phyloP scores from a whole-genome alignment of 345 rosid genomes.

The Microcos paniculata region DNA sequence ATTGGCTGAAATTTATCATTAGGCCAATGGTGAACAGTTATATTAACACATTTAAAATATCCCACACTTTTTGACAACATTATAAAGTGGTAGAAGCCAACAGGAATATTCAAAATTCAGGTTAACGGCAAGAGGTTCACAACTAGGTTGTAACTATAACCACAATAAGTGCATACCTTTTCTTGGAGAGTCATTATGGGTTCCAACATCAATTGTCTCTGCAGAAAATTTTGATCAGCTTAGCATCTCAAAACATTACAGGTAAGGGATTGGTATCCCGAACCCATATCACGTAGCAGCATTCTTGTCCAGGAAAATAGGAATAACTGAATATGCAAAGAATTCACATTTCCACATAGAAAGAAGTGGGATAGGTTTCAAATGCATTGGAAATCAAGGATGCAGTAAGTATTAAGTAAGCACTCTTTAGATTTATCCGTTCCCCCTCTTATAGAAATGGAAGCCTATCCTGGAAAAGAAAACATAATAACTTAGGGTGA shows the following conservation, averaged over 20 bases:
- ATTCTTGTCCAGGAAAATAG: not conserved
- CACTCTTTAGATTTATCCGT: too few relatives aligned
- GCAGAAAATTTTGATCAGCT: constrained; percentile 13
- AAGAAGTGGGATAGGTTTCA: not conserved
- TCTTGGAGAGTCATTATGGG: constrained; percentile 32
- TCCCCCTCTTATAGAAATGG: too few relatives aligned
- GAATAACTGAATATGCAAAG: not conserved
- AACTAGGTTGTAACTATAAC: not conserved
- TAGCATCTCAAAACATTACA: not conserved
- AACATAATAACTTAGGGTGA: too few relatives aligned
- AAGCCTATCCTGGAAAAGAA: too few relatives aligned
- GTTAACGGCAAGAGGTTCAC: not conserved
- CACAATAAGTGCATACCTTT: constrained; percentile 30
- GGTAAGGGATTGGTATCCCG: not conserved
- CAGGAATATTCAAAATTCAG: not conserved
- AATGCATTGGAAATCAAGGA: not conserved
- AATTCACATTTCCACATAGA: not conserved
- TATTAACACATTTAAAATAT: not conserved
- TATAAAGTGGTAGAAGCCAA: not conserved
- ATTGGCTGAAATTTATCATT: not conserved
- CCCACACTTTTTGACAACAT: not conserved
- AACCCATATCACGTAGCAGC: not conserved
- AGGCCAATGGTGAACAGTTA: not conserved
- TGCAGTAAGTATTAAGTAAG: not conserved
- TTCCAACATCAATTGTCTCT: constrained; percentile 37